These are phyloP conservation scores for Saksenaea oblongispora DNA, from an alignment of 371 early-diverging fungal genomes.

Conservation along the genomic window DNA sequence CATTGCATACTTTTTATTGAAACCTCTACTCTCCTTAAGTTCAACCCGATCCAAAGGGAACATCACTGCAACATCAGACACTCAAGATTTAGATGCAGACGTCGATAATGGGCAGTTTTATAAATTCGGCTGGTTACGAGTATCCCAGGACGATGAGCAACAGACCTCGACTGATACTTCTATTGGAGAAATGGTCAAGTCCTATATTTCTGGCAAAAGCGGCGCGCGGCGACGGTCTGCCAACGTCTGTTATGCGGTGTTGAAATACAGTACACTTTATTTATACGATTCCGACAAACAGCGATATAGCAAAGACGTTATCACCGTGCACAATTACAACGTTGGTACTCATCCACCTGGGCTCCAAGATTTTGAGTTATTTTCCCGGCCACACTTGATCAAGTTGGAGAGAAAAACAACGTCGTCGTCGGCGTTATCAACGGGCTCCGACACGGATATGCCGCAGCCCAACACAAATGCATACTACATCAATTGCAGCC, in stretches of 20 bases:
- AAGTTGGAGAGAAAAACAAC: constrained; percentile 29
- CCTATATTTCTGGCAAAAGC: constrained; percentile 36
- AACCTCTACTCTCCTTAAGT: constrained; percentile 9
- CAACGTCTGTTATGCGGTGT: constrained; percentile 73
- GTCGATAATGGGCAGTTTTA: constrained; percentile 23
- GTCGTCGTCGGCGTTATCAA: constrained; percentile 2
- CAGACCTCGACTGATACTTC: constrained; percentile 24
- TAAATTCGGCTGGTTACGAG: constrained; percentile 55
- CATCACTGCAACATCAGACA: neutral
- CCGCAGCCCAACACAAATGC: constrained; percentile 7
- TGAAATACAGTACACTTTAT: constrained; percentile 79
- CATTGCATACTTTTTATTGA: constrained; percentile 4
- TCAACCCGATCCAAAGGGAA: neutral
- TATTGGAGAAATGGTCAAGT: constrained; percentile 42
- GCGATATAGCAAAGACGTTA: constrained; percentile 77
- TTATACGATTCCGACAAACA: constrained; percentile 84
- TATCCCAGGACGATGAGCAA: constrained; percentile 38
- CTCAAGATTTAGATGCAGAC: constrained; percentile 3
- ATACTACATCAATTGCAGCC: constrained; percentile 59
- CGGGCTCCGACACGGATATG: neutral
- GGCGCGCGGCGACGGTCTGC: constrained; percentile 50
- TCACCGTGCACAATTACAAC: constrained; percentile 64
- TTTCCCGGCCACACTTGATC: constrained; percentile 56
- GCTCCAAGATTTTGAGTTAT: constrained; percentile 62
- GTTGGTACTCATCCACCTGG: constrained; percentile 67